Base-by-base conservation (phyloP, 192 early-diverging fungal genomes). In the Rhizophagus clarus region DNA sequence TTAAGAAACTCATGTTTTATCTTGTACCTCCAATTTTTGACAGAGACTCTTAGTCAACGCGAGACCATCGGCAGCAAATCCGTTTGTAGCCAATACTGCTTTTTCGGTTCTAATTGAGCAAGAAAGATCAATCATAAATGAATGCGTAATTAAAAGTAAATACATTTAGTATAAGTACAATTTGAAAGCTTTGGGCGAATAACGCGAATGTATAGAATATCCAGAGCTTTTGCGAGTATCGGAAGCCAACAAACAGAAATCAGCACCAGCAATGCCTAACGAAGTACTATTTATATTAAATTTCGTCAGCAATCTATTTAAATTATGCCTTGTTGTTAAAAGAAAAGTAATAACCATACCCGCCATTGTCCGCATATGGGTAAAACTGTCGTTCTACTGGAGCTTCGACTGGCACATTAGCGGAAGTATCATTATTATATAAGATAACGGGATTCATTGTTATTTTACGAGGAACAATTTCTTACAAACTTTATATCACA, bases 181-280 rank as follows among this genome's bases (percentile, higher is more conserved):
- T 81, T 92, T 88, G 83, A 92, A 95, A 56, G 94, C 92, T 84
- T 99, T 99, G 69, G 96, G 96, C 24, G 90, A 88, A 85, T 95
- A 95, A 66, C 98, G 91, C n/a, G 93, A 89, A 88, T 98, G 97
- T 88, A 99, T 98, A 80, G 82, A 89, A 89, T 97, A 99, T 42
- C 96, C 96, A 83, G 94, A 92, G 82, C 94, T 96, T 84, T 97
- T 95, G 63, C 97, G 94, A 8, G 98, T 97, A 86, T 99, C 97
- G 9, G 93, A 92, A n/a, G 97, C 98, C 11, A 99, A 87, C 7
- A 99, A 83, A 81, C 93, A 94, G 81, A 93, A 99, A 88, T 98
- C 97, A 32, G 94, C 87, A 28, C 98, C 98, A n/a, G 96, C 94
- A 85, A 99, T 63, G 37, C 6, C 56, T 40, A 76, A 24, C 22